Evolutionary conservation across 768 basidiomycete genomes (phyloP).

Genomic region (Boletus tomentosulus): DNA sequence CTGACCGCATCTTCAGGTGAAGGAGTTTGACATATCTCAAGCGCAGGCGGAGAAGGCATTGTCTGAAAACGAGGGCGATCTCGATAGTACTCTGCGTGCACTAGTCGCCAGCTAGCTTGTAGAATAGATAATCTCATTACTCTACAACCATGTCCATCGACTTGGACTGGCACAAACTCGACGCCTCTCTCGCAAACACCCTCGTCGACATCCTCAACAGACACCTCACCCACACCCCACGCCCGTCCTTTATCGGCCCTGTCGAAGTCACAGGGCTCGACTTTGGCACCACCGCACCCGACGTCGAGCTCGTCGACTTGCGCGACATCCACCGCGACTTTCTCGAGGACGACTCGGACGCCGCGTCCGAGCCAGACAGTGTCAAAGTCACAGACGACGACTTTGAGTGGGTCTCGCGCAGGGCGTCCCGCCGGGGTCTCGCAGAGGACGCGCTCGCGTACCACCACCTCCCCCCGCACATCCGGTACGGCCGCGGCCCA

Average conservation of each 20-base stretch:
- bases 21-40: constrained; percentile 28
- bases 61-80: constrained; percentile 28
- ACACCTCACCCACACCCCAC: constrained; percentile 61
- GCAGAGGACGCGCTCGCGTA: constrained; percentile 52
- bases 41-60: constrained; percentile 29
- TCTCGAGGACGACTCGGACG: constrained; percentile 62
- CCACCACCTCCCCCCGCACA: constrained; percentile 68
- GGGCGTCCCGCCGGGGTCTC: constrained; percentile 53
- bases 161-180: constrained; percentile 86
- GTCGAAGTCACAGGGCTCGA: constrained; percentile 82
- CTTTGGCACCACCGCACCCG: constrained; percentile 79
- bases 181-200: constrained; percentile 61
- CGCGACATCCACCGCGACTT: constrained; percentile 95
- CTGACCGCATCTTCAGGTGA: constrained; percentile 19
- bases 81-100: constrained; percentile 24
- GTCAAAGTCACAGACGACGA: constrained; percentile 57
- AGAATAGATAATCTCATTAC: not conserved
- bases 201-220: constrained; percentile 75
- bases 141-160: constrained; percentile 78
- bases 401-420: constrained; percentile 78
- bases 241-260: constrained; percentile 96
- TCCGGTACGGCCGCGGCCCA: constrained; percentile 59
- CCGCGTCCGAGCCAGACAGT: constrained; percentile 31
- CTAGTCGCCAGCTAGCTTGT: constrained; percentile 22
- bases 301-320: constrained; percentile 87